These are phyloP conservation scores for Blastobotrys buckinghamii DNA, from an alignment of 1,139 yeast species.

Conservation along the genomic window DNA sequence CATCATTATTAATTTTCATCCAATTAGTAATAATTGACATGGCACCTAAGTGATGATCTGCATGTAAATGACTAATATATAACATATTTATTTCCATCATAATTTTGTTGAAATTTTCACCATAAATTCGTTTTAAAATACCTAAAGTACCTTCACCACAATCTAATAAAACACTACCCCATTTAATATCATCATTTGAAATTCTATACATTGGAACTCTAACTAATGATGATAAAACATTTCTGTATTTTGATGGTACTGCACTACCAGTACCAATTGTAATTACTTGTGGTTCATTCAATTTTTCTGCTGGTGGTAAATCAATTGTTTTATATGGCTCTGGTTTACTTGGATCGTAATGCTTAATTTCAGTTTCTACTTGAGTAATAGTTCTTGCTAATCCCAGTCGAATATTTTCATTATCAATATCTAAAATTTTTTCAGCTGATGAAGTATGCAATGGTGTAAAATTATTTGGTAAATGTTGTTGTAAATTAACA, in stretches of 20 bases:
- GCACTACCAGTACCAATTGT: conserved; percentile 96
- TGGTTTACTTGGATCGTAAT: conserved; percentile 14
- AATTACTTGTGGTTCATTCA: conserved; percentile 47
- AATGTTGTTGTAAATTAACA: conserved; percentile 51
- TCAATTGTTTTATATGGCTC: neutral
- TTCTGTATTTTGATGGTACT: conserved; percentile 75
- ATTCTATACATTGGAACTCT: conserved; percentile 71
- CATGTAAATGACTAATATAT: conserved; percentile 87
- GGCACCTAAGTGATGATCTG: conserved; percentile 93
- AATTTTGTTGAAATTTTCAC: conserved; percentile 41
- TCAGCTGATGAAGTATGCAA: conserved; percentile 33
- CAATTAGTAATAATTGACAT: conserved; percentile 64
- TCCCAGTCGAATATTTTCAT: conserved; percentile 15
- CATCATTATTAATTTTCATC: conserved; percentile 38
- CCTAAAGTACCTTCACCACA: conserved; percentile 95
- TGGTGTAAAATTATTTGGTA: conserved; percentile 47
- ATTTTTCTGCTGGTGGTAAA: neutral
- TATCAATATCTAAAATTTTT: conserved; percentile 9
- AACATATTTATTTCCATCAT: conserved; percentile 51
- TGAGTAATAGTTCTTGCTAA: conserved; percentile 16
- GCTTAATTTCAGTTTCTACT: conserved; percentile 21
- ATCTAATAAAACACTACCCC: conserved; percentile 50
- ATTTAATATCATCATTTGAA: neutral
- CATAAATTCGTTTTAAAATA: conserved; percentile 57
- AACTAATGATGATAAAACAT: conserved; percentile 73